Conservation (phyloP, 768 basidiomycete genomes). For the Rhodotorula graminis region DNA sequence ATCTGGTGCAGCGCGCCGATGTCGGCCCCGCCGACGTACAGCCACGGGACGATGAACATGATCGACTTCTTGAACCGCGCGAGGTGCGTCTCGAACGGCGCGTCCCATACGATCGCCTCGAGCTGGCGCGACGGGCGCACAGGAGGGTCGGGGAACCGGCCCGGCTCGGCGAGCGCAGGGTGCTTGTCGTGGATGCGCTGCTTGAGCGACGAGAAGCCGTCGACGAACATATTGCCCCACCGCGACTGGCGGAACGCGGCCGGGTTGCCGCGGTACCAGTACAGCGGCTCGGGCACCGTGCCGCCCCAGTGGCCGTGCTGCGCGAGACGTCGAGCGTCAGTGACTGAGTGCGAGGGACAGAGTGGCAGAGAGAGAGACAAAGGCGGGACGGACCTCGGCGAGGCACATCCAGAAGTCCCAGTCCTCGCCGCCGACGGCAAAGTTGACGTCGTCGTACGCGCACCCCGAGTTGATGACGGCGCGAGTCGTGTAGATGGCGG, state of each 20-base stretch:
- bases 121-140: slow-evolving; percentile 16
- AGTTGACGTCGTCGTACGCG: slow-evolving; percentile 34
- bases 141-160: slow-evolving; percentile 14
- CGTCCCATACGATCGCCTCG: slow-evolving; percentile 28
- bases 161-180: background rate
- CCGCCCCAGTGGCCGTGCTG: slow-evolving; percentile 38
- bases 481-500: slow-evolving; percentile 28
- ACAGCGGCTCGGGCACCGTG: slow-evolving; percentile 33
- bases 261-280: slow-evolving; percentile 40
- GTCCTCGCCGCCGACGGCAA: slow-evolving; percentile 37
- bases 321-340: too few species aligned
- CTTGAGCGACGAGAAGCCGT: slow-evolving; percentile 26
- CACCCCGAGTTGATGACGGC: slow-evolving; percentile 7
- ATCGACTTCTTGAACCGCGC: slow-evolving; percentile 21
- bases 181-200: slow-evolving; percentile 32
- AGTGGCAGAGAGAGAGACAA: too few species aligned
- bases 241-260: slow-evolving; percentile 27
- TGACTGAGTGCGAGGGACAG: too few species aligned
- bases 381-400: slow-evolving; percentile 8
- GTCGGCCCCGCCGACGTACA: slow-evolving; percentile 36
- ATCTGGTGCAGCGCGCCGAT: slow-evolving; percentile 38
- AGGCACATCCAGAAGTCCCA: slow-evolving; percentile 43
- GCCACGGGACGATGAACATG: slow-evolving; percentile 37
- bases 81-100: slow-evolving; percentile 25
- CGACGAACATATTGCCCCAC: slow-evolving; percentile 38